These are phyloP conservation scores for Bipolaris zeicola DNA, from an alignment of 2,329 filamentous ascomycete species.

Conservation along the genomic window DNA sequence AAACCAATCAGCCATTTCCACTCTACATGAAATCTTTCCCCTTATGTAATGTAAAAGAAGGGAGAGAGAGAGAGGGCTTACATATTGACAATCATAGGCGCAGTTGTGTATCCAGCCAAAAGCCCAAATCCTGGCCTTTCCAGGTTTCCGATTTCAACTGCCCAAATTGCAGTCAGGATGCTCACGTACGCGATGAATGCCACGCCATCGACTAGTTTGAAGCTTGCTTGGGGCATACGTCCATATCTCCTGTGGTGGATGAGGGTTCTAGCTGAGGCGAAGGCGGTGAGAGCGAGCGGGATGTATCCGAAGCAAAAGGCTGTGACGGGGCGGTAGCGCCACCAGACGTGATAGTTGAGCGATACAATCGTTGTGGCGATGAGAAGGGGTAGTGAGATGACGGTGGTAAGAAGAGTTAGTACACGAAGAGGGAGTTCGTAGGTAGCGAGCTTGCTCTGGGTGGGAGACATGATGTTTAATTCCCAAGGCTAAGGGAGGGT, in stretches of 20 bases:
- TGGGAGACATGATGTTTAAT: neutral
- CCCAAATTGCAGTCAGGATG: slow-evolving; percentile 22
- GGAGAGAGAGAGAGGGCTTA: slow-evolving; percentile 4
- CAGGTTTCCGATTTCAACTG: slow-evolving; percentile 10
- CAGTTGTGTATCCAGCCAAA: slow-evolving; percentile 23
- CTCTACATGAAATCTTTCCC: too few species aligned
- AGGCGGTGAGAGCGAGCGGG: slow-evolving; percentile 18
- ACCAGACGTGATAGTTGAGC: slow-evolving; percentile 2
- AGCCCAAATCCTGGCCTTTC: slow-evolving; percentile 10
- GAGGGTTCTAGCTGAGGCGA: slow-evolving; percentile 10
- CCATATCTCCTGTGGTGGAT: slow-evolving; percentile 8
- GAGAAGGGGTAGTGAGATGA: slow-evolving; percentile 18
- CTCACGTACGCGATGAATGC: slow-evolving; percentile 12
- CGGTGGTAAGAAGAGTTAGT: slow-evolving; percentile 14
- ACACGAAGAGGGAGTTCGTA: slow-evolving; percentile 19
- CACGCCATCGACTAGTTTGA: slow-evolving; percentile 13
- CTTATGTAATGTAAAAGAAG: neutral
- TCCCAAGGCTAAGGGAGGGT: too few species aligned
- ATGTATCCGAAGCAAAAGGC: slow-evolving; percentile 25
- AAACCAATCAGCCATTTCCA: neutral
- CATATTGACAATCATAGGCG: slow-evolving; percentile 31
- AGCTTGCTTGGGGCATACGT: slow-evolving; percentile 1
- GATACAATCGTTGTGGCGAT: slow-evolving; percentile 19
- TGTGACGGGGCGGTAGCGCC: neutral
- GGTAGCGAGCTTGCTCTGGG: neutral